Base-by-base conservation (phyloP, 768 basidiomycete genomes). In the Psilocybe subaeruginosa region DNA sequence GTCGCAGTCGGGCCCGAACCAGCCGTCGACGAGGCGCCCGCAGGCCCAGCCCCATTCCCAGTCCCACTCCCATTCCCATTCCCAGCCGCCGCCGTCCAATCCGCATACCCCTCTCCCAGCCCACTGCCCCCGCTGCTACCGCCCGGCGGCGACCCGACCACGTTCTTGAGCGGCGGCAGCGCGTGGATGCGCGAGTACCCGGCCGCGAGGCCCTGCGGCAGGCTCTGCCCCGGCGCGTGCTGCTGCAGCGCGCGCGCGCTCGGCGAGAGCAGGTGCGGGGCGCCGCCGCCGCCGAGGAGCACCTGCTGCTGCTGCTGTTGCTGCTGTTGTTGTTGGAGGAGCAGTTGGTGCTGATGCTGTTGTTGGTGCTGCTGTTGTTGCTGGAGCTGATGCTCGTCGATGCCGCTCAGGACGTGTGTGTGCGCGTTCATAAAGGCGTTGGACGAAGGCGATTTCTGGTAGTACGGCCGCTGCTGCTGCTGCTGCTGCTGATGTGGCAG, bases 151-250 rank as follows among this genome's bases (percentile, higher is more conserved):
- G 79, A 77, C 9, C 41, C 41, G 2, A 73, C 74, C 17, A 78
- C 58, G 55, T 71, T 73, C 1, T 74, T 70, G 31, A 77, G 70
- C 2, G 81, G 81, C 3, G 82, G 82, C 9, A 82, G 77, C 1
- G 95, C 90, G 66, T 98, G 95, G 59, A 98, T 89, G 60, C 95
- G 83, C 30, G 92, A 95, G 70, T 95, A 89, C 0, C 95, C 95
- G 0, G 93, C 93, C 0, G 95, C 95, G 30, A 98, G 83, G 35
- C 95, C 95, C 58, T 96, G 94, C 1, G 96, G 95, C 11, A 97
- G 80, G 74, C 88, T 90, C 75, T 95, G 93, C 1, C 95, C 95
- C 0, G 95, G 95, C 1, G 93, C 93, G 66, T 96, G 95, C 16
- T 88, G 80, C 69, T 93, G 91, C 45, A 96, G 78, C 0, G 93